Base-by-base conservation (phyloP, 208 protist genomes). In the Crithidia brevicula region DNA sequence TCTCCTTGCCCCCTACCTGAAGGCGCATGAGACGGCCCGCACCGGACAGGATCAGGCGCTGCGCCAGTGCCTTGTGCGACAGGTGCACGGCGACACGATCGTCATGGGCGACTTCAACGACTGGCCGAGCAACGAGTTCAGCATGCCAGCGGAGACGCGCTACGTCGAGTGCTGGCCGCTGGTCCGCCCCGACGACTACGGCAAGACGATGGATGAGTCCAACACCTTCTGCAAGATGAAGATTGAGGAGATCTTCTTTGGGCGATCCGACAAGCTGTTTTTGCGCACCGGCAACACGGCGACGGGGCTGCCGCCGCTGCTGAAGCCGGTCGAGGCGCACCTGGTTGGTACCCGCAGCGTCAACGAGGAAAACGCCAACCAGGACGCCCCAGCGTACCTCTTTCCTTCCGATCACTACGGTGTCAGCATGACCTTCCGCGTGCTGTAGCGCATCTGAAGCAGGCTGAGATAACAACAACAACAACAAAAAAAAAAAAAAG, bases 51-150 rank as follows among this genome's bases (percentile, higher is more conserved):
- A 95, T 60, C 71, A 79, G 9, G 76, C 74, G 22, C 62, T 97
- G 59, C 87, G 87, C 11, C 74, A 79, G 28, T 71, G 74, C 33
- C 70, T 95, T 63, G 76, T 64, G 18, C 85, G 83, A 27, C 64
- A 81, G 31, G 36, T 83, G 16, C 72, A 76, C 18, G 80, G 74
- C 22, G 86, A 95, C 79, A 82, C 72, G 43, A 49, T 97, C 16
- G 82, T 82, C 8, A 94, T 97, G 89, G 92, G 92, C 8, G 92
- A 97, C 75, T 97, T 97, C 82, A 97, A 97, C 67, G 89, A 95
- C 79, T 95, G 88, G 85, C 92, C 92, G 20, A 81, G 76, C 47
- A 94, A 89, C 65, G 86, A 95, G 69, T 95, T 97, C 59, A 40
- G 71, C 46, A 94, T 97, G 89, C 89, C 92, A 34, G 3, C 54